Conservation (phyloP, 2,329 filamentous ascomycete species). For the Apiospora rasikravindrae region DNA sequence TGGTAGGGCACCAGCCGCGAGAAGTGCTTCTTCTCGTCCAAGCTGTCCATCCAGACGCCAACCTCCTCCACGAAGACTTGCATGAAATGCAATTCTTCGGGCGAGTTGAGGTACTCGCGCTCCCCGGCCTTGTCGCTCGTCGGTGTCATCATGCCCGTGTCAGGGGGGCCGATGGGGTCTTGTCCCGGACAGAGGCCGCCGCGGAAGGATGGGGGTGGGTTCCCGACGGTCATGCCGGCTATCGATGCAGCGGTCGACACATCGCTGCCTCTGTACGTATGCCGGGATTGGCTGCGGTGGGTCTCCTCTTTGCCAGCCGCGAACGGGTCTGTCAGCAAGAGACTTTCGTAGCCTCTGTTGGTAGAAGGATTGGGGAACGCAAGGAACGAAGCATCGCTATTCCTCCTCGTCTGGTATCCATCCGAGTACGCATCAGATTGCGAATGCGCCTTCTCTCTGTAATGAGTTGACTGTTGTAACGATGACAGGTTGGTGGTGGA, state of each 20-base stretch:
- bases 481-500: slow-evolving; percentile 27
- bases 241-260: slow-evolving; percentile 46
- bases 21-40: slow-evolving; percentile 87
- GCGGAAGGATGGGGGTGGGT: slow-evolving; percentile 37
- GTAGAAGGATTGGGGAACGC: slow-evolving; percentile 33
- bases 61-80: slow-evolving; percentile 92
- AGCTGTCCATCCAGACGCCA: slow-evolving; percentile 90
- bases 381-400: slow-evolving; percentile 34
- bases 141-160: slow-evolving; percentile 46
- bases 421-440: slow-evolving; percentile 32
- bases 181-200: slow-evolving; percentile 31
- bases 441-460: slow-evolving; percentile 26
- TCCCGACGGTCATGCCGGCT: slow-evolving; percentile 41
- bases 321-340: slow-evolving; percentile 31
- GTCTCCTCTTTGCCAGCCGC: slow-evolving; percentile 33
- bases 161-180: slow-evolving; percentile 31
- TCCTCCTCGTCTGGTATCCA: slow-evolving; percentile 35
- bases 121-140: slow-evolving; percentile 47
- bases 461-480: background rate
- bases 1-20: slow-evolving; percentile 83
- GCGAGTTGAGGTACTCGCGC: slow-evolving; percentile 70
- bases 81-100: slow-evolving; percentile 87
- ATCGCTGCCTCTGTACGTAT: slow-evolving; percentile 42
- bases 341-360: slow-evolving; percentile 32
- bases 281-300: slow-evolving; percentile 29